These are phyloP conservation scores for Saturnispora hagleri DNA, from an alignment of 805 yeast genomes.

Conservation along the genomic window DNA sequence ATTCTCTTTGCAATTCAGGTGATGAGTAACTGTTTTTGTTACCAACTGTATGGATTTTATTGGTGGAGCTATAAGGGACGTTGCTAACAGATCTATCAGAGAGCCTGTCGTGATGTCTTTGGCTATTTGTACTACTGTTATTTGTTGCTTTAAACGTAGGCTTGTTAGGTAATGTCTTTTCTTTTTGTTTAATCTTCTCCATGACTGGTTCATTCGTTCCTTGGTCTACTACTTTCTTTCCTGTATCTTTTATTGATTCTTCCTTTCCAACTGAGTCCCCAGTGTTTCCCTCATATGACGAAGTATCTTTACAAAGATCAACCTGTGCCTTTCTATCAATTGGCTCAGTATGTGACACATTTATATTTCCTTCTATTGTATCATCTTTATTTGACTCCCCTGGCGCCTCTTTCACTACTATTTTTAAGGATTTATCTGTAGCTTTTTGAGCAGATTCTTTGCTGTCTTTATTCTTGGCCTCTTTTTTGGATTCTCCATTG, in stretches of 20 bases:
- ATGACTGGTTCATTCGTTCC: background rate
- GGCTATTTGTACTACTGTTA: background rate
- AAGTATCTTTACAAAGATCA: background rate
- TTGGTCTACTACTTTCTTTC: background rate
- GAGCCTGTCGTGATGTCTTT: background rate
- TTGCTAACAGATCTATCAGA: background rate
- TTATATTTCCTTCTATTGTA: background rate
- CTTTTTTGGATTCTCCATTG: background rate
- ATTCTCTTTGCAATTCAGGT: background rate
- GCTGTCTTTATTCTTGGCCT: background rate
- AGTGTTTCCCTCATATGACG: background rate
- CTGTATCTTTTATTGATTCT: background rate
- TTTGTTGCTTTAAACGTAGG: background rate
- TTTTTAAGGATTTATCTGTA: constrained; percentile 1
- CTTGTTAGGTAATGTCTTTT: background rate
- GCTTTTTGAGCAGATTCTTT: background rate
- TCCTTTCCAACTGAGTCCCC: background rate
- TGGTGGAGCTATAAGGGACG: background rate
- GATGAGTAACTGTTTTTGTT: background rate
- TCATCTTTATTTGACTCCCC: background rate
- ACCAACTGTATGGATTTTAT: background rate
- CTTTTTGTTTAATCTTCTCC: background rate
- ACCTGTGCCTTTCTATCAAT: background rate
- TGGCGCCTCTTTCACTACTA: background rate
- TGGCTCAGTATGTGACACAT: background rate